Evolutionary conservation across 352 stramenopile species (phyloP), one percentile per base, ranked within the genome.

Genomic region (Pythium brachiatum): DNA sequence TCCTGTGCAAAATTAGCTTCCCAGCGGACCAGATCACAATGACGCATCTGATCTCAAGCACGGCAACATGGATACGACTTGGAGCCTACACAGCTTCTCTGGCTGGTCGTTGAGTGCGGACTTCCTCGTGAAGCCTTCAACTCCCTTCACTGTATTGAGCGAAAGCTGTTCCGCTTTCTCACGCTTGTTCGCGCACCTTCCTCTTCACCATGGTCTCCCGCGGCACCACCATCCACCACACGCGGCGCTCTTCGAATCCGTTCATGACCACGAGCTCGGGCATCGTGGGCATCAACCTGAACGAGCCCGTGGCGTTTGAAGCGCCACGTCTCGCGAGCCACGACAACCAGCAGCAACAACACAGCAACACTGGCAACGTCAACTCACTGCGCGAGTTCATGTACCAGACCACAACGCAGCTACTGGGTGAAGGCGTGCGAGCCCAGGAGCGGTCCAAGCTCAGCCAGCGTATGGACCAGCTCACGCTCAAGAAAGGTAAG

Each of bases 261-360:
- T 94, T 93, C 69, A 91, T 93, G 76, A 88, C 81, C n/a, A 93
- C 84, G 44, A 91, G 80, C 68, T 92, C 82, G 12, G 79, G 79
- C n/a, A 89, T 90, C 56, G 78, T 94, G 7, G 84, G 84, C 29
- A 94, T 92, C 62, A 85, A 92, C 60, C 54, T 94, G 15, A 51
- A 76, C 16, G 81, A 94, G 66, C 82, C 82, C 5, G 76, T 85
- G 34, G 68, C 72, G 7, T 93, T 90, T 29, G 72, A 90, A 34
- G 78, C 81, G 7, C 81, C 85, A 15, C 69, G 74, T 21, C 59
- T 89, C 1, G 20, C 21, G 7, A 31, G 4, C 38, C 64, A 56
- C 25, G 59, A 70, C 43, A 74, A 76, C 55, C 73, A 81, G 53
- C 77, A 78, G 29, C 64, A 76, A 52, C 54, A 58, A 15, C n/a